Evolutionary conservation across 208 protist species (phyloP).

Genomic region (Wallacemonas sp.): DNA sequence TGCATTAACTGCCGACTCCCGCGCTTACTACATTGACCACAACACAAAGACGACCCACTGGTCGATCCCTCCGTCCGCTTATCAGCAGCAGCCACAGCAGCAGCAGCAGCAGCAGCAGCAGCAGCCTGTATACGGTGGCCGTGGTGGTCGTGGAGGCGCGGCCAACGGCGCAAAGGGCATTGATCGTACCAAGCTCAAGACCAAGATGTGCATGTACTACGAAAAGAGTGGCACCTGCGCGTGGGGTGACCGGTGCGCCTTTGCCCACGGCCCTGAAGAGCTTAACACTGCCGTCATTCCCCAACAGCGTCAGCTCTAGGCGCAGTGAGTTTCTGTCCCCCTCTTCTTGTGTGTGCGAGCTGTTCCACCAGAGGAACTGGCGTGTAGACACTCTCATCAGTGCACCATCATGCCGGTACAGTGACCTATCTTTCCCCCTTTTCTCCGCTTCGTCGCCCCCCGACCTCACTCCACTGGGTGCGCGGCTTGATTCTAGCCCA

Average conservation of each 20-base stretch:
- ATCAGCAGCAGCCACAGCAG: constrained; percentile 26
- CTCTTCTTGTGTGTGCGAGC: no score
- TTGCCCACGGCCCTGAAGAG: constrained; percentile 78
- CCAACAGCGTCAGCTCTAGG: constrained; percentile 16
- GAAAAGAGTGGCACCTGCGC: constrained; percentile 79
- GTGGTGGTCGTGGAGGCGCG: constrained; percentile 32
- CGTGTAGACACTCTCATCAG: no score
- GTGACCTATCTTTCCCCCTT: no score
- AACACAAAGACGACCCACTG: constrained; percentile 89
- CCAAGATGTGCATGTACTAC: constrained; percentile 89
- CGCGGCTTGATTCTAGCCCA: no score
- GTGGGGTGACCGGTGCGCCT: constrained; percentile 85
- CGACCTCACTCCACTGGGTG: no score
- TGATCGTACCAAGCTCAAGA: constrained; percentile 78
- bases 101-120: no score
- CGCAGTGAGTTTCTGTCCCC: no score
- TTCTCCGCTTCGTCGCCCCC: no score
- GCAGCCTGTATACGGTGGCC: constrained; percentile 18
- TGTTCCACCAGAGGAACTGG: no score
- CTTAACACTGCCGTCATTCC: constrained; percentile 29
- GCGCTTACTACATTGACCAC: constrained; percentile 86
- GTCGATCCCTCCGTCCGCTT: constrained; percentile 51
- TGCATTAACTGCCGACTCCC: constrained; percentile 65
- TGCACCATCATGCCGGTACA: no score
- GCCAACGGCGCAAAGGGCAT: constrained; percentile 58